Percentiles rank a stretch among this genome's conserved stretches.
phyloP scores from a whole-genome alignment of 163 green algal genomes.

The Scenedesmus sp. region DNA sequence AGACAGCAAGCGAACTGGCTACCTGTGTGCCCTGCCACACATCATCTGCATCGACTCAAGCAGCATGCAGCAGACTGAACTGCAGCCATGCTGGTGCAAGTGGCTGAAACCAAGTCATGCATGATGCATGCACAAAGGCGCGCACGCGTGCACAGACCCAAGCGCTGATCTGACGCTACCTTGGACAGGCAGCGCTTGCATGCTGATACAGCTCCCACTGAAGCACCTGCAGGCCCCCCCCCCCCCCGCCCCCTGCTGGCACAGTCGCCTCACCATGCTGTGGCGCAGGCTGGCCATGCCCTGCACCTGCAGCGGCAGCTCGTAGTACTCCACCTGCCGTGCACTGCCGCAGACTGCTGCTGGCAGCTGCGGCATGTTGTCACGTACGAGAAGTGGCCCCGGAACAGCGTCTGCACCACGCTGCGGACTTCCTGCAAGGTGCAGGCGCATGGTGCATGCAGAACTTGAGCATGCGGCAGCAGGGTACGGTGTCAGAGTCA shows the following conservation, averaged over 20 bases:
- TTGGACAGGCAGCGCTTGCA: too few relatives aligned
- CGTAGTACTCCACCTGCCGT: constrained; percentile 78
- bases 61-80: too few relatives aligned
- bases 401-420: constrained; percentile 75
- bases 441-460: background rate
- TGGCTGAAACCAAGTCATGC: too few relatives aligned
- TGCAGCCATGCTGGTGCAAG: too few relatives aligned
- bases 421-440: constrained; percentile 45
- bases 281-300: background rate
- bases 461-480: background rate
- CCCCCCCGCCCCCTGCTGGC: too few relatives aligned
- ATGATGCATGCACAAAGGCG: background rate
- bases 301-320: constrained; percentile 85
- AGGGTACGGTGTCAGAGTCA: constrained; percentile 29
- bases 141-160: background rate
- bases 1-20: background rate
- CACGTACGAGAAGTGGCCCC: constrained; percentile 75
- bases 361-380: constrained; percentile 81
- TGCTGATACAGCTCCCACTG: too few relatives aligned
- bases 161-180: too few relatives aligned
- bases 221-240: too few relatives aligned
- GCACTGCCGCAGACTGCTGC: constrained; percentile 62
- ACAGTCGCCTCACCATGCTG: constrained; percentile 46
- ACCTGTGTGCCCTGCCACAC: background rate
- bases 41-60: background rate